Base-by-base conservation (phyloP, 2,329 filamentous ascomycete species). In the Lachnellula cervina region DNA sequence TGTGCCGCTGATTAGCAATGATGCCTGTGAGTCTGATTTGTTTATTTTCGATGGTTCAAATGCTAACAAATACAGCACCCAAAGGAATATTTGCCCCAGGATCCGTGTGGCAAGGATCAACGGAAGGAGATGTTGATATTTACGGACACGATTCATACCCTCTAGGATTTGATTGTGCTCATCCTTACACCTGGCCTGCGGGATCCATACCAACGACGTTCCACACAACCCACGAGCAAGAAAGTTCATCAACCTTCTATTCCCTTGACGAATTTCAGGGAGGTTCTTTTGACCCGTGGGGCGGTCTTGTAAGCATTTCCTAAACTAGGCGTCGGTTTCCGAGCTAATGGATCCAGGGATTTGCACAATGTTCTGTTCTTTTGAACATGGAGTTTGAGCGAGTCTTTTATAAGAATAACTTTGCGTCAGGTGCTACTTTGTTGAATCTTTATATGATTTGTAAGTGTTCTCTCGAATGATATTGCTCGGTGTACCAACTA, bases 351-450 rank as follows among this genome's bases (percentile, higher is more conserved):
- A 13, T 5, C 2, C 45, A 64, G 62, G 87, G 88, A 0, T 89
- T 88, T 49, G 83, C 81, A 2, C 75, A 84, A 55, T 94, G 90
- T 63, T 75, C 80, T 4, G 73, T 76, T 2, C 76, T 92, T 3
- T 73, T 89, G 4, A 87, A 88, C 59, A 75, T 84, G n/a, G 86
- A 91, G 62, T 90, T 90, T 59, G 83, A 88, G 58, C 76, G 88
- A 16, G 84, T 94, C 0, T 90, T 91, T 66, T 89, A 90, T 70
- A 93, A 92, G 76, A 89, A 90, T 62, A 77, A 84, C 51, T 81
- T 85, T 51, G 82, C 82, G 38, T 81, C 85, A 16, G 85, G 83
- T 0, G 79, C 85, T 2, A 83, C 80, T 0, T 81, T 93, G 7
- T 74, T 90, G 55, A 91, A 85, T 62, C 66, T 90, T 1, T 92